phyloP scores from a whole-genome alignment of 192 early-diverging fungal species.

The Spizellomyces sp. region DNA sequence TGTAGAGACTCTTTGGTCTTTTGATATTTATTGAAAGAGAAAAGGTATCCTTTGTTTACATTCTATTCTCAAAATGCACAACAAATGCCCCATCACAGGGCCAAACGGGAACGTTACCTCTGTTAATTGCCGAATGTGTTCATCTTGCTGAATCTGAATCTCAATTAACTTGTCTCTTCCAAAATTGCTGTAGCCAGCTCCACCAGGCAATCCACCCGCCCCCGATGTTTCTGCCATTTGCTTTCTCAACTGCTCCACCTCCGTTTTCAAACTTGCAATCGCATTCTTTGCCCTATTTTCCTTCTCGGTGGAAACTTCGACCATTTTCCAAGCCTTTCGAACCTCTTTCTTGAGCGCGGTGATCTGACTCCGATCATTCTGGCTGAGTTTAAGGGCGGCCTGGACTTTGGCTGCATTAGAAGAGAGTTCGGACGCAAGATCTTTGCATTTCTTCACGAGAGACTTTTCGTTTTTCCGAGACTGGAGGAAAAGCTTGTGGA shows the following conservation, averaged over 20 bases:
- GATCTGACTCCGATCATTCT: slow-evolving; percentile 49
- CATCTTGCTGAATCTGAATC: slow-evolving; percentile 51
- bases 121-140: slow-evolving; percentile 27
- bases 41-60: too few relatives aligned
- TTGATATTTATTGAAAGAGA: background rate
- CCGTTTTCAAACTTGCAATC: slow-evolving; percentile 47
- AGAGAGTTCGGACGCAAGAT: slow-evolving; percentile 47
- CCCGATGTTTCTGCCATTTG: slow-evolving; percentile 19
- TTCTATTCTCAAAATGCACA: too few relatives aligned
- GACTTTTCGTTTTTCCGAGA: slow-evolving; percentile 52
- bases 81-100: too few relatives aligned
- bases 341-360: slow-evolving; percentile 55
- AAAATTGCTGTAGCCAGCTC: slow-evolving; percentile 4
- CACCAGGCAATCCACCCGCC: background rate
- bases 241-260: slow-evolving; percentile 36
- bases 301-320: slow-evolving; percentile 50
- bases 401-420: slow-evolving; percentile 54
- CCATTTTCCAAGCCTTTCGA: slow-evolving; percentile 59
- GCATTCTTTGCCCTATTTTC: slow-evolving; percentile 47
- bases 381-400: slow-evolving; percentile 49
- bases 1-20: slow-evolving; percentile 42
- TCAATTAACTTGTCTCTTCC: slow-evolving; percentile 42
- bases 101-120: background rate
- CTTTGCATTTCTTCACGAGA: slow-evolving; percentile 50
- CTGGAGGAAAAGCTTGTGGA: slow-evolving; percentile 51